Evolutionary conservation across 73 alveolate genomes (phyloP).

Genomic region (Stentor roeselii): DNA sequence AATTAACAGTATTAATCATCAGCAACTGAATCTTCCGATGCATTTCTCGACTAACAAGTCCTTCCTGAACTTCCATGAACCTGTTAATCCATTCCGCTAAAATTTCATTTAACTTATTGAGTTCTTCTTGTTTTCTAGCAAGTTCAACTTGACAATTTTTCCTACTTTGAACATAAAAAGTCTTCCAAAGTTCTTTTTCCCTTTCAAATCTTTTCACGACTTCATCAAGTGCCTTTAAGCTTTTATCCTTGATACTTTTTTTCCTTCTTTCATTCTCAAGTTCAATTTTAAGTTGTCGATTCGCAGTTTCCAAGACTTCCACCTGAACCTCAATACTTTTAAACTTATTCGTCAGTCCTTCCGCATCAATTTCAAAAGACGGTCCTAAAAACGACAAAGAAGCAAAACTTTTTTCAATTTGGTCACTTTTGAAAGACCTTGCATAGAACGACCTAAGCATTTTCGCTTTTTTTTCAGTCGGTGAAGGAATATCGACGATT

Average conservation of each 20-base stretch:
- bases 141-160: constrained; percentile 9
- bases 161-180: not conserved
- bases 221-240: not conserved
- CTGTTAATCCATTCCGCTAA: constrained; percentile 9
- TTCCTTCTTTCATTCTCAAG: not conserved
- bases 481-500: not conserved
- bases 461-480: not conserved
- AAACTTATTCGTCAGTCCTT: not conserved
- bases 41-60: not conserved
- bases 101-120: not conserved
- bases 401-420: not conserved
- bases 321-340: not conserved
- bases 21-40: not conserved
- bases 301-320: not conserved
- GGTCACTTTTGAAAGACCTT: not conserved
- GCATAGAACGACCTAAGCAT: not conserved
- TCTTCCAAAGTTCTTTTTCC: not conserved
- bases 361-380: not conserved
- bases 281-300: not conserved
- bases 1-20: not conserved
- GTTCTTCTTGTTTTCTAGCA: not conserved
- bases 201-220: not conserved
- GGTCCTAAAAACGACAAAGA: not conserved
- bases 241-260: not conserved
- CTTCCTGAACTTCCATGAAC: constrained; percentile 24